Base-by-base conservation (phyloP, 257 asterid genomes). In the Nicotiana tabacum region DNA sequence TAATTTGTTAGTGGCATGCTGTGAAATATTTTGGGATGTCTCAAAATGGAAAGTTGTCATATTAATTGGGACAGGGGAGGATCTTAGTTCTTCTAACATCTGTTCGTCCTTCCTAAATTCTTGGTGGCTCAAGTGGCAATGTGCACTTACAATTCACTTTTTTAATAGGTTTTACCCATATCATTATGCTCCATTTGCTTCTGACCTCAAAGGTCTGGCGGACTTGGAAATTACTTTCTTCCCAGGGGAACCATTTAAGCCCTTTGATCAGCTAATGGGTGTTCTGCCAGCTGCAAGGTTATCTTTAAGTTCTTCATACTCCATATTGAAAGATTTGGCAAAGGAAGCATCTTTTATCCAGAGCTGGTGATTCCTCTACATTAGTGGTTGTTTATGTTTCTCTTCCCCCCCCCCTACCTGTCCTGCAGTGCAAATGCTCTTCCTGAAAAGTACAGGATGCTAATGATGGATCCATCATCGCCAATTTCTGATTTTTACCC, bases 161-260 rank as follows among this genome's bases (percentile, higher is more conserved):
- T 60, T 82, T 84, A 82, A 18, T 93, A 94, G 99, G 99, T 96
- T 92, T 88, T 96, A 96, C 87, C 99, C 99, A 33, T 92, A 90
- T 87, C 98, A 96, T 92, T 96, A 96, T 83, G 98, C 99, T 58
- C 99, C 99, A 79, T 96, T 96, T 90, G 98, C 98, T 85, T 96
- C 99, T 78, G 99, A 96, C 86, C 93, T 96, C 83, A 87, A 92
- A 88, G 92, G 90, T 80, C 90, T 96, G 77, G 88, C 87, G 79
- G 98, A 96, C 83, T 82, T 94, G 82, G 98, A 96, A 85, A 94
- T 94, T 82, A 94, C 95, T 4, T 94, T 96, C 91, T 96, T 92
- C 87, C 89, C 85, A 33, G 99, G 98, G 87, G 87, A 90, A 89
- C 98, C 98, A 70, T 96, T 96, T 87, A 96, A 92, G 87, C 98